These are phyloP conservation scores for Ustilago shanxiensis DNA, from an alignment of 1,284 basidiomycete genomes.

Conservation along the genomic window DNA sequence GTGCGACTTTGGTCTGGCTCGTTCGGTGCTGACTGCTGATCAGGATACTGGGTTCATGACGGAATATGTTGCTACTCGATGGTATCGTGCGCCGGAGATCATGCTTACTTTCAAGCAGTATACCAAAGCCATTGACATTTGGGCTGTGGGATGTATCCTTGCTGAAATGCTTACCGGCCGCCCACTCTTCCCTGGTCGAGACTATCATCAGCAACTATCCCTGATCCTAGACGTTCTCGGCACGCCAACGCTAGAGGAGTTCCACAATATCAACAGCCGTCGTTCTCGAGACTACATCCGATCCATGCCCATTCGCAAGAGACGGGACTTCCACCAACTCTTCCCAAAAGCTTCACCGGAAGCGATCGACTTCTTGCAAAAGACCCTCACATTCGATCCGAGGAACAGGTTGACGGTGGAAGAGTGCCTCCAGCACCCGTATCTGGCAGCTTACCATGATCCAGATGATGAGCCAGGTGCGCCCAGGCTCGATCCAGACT, in stretches of 20 bases:
- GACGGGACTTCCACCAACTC: slow-evolving; percentile 80
- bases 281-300: slow-evolving; percentile 92
- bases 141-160: slow-evolving; percentile 92
- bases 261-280: slow-evolving; percentile 79
- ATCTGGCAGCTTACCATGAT: slow-evolving; percentile 66
- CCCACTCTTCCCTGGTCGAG: slow-evolving; percentile 85
- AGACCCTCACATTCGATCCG: slow-evolving; percentile 79
- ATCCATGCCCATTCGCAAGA: slow-evolving; percentile 89
- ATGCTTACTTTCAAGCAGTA: slow-evolving; percentile 71
- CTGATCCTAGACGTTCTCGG: slow-evolving; percentile 76
- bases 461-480: slow-evolving; percentile 64
- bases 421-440: slow-evolving; percentile 66
- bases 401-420: slow-evolving; percentile 65
- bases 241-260: slow-evolving; percentile 76
- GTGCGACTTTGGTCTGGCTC: slow-evolving; percentile 70
- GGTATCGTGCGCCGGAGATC: slow-evolving; percentile 70
- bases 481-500: slow-evolving; percentile 53
- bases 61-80: slow-evolving; percentile 70
- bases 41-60: slow-evolving; percentile 69
- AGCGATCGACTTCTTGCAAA: slow-evolving; percentile 85
- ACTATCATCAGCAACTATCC: slow-evolving; percentile 73
- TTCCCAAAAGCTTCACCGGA: slow-evolving; percentile 79
- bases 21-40: slow-evolving; percentile 66
- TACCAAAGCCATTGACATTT: slow-evolving; percentile 74
- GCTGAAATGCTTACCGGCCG: slow-evolving; percentile 92